Evolutionary conservation across 129 eudicot genomes (phyloP), one percentile per base, ranked within the genome.

Genomic region (Solidago caesia): DNA sequence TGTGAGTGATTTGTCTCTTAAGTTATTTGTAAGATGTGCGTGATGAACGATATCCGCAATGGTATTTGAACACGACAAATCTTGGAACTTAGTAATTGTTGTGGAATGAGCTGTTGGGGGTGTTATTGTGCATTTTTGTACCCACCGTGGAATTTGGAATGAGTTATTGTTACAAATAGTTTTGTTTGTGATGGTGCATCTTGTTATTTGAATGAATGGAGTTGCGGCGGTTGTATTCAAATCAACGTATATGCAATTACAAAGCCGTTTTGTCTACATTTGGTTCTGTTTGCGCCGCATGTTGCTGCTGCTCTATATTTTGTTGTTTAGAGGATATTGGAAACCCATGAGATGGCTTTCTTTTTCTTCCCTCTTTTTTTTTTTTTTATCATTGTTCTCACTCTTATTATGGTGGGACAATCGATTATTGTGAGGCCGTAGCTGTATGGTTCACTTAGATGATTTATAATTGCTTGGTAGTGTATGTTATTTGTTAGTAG

Each of bases 71-170:
- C 8, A 13, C 53, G 2, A 63, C 27, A 5, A 25, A 71, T 71
- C 57, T 62, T 13, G 56, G 63, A 29, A 5, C 47, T 63, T 61
- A 10, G 51, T 62, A 8, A 25, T 78, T 65, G 47, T 62, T 78
- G 72, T 78, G 41, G 77, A 67, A 64, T 78, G 77, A 61, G 55
- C 60, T 62, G 71, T 26, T 58, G 74, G 74, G 59, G 9, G 55
- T 57, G 67, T 42, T 29, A 33, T 39, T 56, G 61, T 53, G 59
- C 7, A n/a, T 14, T 3, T 53, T 5, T n/a, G 6, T n/a, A 13
- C 5, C 5, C 7, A n/a, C 5, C 11, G 59, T n/a, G 59, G 59
- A 14, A 53, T 67, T 33, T 33, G 2, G 39, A 33, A 33, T 33
- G 59, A 14, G 7, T 26, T 10, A 62, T 62, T 4, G 43, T 6